phyloP scores from a whole-genome alignment of 1,139 yeast species.

The Geotrichum siamense region DNA sequence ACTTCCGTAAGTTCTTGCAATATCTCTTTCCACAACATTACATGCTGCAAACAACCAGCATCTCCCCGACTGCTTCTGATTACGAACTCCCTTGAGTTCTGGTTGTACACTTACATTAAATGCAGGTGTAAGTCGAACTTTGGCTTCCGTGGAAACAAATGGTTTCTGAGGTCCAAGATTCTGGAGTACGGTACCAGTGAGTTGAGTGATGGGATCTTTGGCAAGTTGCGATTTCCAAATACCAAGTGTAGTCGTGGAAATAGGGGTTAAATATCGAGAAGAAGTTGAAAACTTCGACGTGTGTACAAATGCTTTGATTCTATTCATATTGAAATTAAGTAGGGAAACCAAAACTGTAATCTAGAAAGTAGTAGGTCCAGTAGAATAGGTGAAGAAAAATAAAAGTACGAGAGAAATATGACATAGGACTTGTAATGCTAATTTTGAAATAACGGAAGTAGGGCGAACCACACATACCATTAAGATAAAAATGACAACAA shows the following conservation, averaged over 20 bases:
- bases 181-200: constrained; percentile 31
- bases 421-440: no score
- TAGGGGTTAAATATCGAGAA: neutral
- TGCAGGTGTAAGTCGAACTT: constrained; percentile 36
- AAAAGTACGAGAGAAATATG: no score
- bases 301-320: neutral
- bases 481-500: no score
- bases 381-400: no score
- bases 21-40: constrained; percentile 56
- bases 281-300: neutral
- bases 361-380: no score
- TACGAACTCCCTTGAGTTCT: constrained; percentile 64
- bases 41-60: constrained; percentile 86
- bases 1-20: constrained; percentile 38
- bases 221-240: neutral
- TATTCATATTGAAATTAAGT: neutral
- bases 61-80: constrained; percentile 70
- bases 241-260: neutral
- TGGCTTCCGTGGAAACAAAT: constrained; percentile 40
- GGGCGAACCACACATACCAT: no score
- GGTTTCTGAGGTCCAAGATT: constrained; percentile 33
- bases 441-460: no score
- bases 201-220: constrained; percentile 23
- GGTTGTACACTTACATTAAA: constrained; percentile 55
- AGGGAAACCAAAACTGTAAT: no score